Percentiles rank a stretch among this genome's conserved stretches.
phyloP scores from a whole-genome alignment of 2,329 filamentous ascomycete genomes.

The Trichoderma sp. region DNA sequence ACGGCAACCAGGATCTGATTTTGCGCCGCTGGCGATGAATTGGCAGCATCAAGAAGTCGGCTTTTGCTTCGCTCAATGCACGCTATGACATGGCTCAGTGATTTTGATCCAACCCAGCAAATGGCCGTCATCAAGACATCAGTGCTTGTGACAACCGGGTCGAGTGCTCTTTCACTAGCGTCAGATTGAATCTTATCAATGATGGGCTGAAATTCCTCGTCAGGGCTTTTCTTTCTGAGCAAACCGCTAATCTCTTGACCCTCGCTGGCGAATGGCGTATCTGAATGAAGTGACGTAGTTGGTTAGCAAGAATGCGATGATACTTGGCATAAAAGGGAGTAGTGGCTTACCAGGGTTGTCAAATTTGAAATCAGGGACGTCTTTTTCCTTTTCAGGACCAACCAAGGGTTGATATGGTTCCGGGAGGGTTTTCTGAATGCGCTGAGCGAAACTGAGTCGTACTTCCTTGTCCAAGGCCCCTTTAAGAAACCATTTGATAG shows the following conservation, averaged over 20 bases:
- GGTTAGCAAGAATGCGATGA: neutral
- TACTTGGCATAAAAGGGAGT: neutral
- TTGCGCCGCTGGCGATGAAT: constrained; percentile 73
- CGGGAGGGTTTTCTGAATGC: constrained; percentile 91
- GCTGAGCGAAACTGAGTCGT: constrained; percentile 90
- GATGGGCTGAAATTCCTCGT: constrained; percentile 82
- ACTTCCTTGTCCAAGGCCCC: constrained; percentile 96
- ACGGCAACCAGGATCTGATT: constrained; percentile 89
- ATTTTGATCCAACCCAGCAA: constrained; percentile 92
- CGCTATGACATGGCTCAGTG: constrained; percentile 90
- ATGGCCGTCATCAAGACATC: constrained; percentile 94
- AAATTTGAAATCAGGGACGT: constrained; percentile 96
- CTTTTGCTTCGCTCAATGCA: constrained; percentile 96
- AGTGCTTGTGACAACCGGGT: constrained; percentile 82
- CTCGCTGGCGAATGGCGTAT: constrained; percentile 79
- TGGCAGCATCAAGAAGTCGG: constrained; percentile 77
- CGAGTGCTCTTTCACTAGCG: constrained; percentile 70
- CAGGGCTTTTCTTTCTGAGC: constrained; percentile 80
- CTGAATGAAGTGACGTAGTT: constrained; percentile 47
- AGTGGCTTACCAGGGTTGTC: constrained; percentile 66
- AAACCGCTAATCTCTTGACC: constrained; percentile 81
- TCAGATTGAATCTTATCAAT: constrained; percentile 81
- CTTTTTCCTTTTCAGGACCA: constrained; percentile 85
- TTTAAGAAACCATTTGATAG: constrained; percentile 90
- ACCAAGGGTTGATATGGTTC: constrained; percentile 81